Base-by-base conservation (phyloP, 768 basidiomycete genomes). In the Filobasidium floriforme region DNA sequence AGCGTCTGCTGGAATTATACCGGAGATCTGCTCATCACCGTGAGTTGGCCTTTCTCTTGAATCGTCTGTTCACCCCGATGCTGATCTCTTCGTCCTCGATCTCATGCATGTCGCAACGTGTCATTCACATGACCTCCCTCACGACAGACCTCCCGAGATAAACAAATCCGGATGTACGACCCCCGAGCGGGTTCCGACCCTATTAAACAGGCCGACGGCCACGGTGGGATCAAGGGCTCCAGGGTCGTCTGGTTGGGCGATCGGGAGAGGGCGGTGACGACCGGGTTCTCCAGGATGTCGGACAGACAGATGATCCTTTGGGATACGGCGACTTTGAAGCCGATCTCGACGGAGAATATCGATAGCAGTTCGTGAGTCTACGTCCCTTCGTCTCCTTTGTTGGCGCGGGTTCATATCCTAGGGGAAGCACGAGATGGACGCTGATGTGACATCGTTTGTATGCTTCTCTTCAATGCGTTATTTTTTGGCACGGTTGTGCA, bases 281-380 rank as follows among this genome's bases (percentile, higher is more conserved):
- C 94, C 15, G 94, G 94, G 77, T 98, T 98, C 80, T 91, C 89
- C 80, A 90, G 87, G 79, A 94, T 93, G 90, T 90, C 89, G 59
- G 94, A 99, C 77, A 84, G 94, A 10, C 92, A 99, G 78, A 83
- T 92, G 41, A 83, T 82, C 63, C 80, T 99, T 52, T 99, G 93
- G 94, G 92, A 98, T 75, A 85, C 89, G 1, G 84, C 87, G 11
- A 82, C 85, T 15, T 78, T 98, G 62, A 82, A 79, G 46, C 91
- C 85, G 75, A 71, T 92, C 69, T 93, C 91, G 81, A 90, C 85
- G 66, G 80, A 86, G 62, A 82, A 82, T 15, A 81, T 98, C 67
- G 94, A 99, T 78, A 91, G 93, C 77, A 88, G 87, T 44, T 86
- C 92, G 61, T 77, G 49, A 65, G 76, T 68, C n/a, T 37, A 14